Evolutionary conservation across 306 rosid species (phyloP), one percentile per base, ranked within the genome.

Genomic region (Trifolium fragiferum): DNA sequence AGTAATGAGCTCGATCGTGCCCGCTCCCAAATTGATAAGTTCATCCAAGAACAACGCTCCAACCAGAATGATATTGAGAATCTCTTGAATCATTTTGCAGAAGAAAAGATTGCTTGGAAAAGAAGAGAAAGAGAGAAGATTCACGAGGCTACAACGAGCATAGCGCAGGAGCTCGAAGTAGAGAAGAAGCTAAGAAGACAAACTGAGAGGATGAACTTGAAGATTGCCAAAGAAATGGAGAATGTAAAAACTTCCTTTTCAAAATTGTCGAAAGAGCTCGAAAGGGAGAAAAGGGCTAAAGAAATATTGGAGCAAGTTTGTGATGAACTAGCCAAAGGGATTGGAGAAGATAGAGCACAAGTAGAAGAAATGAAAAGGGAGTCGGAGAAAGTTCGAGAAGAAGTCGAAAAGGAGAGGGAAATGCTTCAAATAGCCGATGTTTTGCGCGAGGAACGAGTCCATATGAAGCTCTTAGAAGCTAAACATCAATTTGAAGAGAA

Each of bases 391-490:
- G 89, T 87, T 37, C 75, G 90, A 7, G 89, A 89, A 76, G 98
- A 93, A 62, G 84, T 94, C 9, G 97, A 91, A 55, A 86, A 90
- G 83, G 98, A 94, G 86, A 89, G 97, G 74, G 90, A 91, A 75
- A 94, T 94, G 98, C 94, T 94, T 77, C 98, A 88, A 75, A 50
- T 94, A 46, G 98, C 96, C 0, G 94, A 94, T 76, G 83, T 87
- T 47, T 82, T 90, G 75, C 86, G 97, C 0, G 98, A 94, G 83
- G 97, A 94, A 78, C 87, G 98, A 86, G 97, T 94, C 46, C 96
- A 94, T 59, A 91, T 94, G 98, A 94, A 94, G 89, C 93, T 94
- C 14, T 88, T 91, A 0, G 98, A 94, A 65, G 98, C 97, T 0
- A 94, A 87, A 49, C 86, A 87, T 78, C 91, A 94, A 19, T 94